These are phyloP conservation scores for Psidium guajava DNA, from an alignment of 345 rosid genomes.

Conservation along the genomic window DNA sequence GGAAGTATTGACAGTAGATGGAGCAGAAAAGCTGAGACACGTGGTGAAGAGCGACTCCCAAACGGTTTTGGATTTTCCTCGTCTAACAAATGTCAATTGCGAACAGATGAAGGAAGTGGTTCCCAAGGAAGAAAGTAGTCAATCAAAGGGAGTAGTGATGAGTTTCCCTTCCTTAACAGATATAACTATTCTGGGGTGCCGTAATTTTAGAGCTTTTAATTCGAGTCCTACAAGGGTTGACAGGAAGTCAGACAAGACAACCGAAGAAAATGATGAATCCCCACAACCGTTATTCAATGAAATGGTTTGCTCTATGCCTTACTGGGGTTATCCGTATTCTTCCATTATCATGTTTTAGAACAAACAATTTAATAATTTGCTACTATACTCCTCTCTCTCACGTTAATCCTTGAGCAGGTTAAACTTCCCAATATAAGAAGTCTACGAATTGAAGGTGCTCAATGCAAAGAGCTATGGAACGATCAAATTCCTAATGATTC, in stretches of 20 bases:
- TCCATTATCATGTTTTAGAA: no score
- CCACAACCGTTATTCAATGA: neutral
- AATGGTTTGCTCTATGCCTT: neutral
- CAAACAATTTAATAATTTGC: no score
- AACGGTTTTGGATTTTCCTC: neutral
- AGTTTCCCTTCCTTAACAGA: neutral
- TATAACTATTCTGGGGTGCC: neutral
- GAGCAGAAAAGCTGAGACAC: neutral
- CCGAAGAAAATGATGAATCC: neutral
- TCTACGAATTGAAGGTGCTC: no score
- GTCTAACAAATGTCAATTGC: rapidly evolving
- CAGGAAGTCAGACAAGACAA: neutral
- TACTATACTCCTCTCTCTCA: neutral
- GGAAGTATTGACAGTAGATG: neutral
- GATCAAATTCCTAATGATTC: no score
- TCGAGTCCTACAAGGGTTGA: neutral
- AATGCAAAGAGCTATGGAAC: no score
- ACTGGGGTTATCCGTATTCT: rapidly evolving
- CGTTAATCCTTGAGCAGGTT: no score
- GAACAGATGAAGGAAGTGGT: neutral
- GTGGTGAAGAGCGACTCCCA: neutral
- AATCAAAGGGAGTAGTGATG: neutral
- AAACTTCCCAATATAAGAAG: no score
- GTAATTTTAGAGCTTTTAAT: neutral
- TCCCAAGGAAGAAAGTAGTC: neutral